Evolutionary conservation across 75 land plant genomes (phyloP).

Genomic region (Pinus taeda): DNA sequence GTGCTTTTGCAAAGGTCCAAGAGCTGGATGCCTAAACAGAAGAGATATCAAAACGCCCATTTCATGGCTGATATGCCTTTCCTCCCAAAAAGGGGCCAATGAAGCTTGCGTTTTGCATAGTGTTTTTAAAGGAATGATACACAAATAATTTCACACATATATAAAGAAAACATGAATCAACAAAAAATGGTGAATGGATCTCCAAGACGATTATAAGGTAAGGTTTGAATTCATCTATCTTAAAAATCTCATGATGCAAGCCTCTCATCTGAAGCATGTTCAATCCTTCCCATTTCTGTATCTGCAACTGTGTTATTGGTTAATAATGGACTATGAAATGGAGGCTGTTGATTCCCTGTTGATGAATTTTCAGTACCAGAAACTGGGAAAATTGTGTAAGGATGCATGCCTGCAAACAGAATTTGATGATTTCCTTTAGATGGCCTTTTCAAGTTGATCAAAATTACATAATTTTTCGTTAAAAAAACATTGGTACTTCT

Average conservation of each 20-base stretch:
- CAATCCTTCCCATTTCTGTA: background rate
- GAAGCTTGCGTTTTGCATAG: no score
- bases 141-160: no score
- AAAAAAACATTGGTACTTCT: background rate
- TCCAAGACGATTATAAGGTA: no score
- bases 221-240: no score
- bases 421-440: background rate
- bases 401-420: slow-evolving; percentile 9
- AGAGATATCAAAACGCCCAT: no score
- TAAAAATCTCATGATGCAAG: background rate
- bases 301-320: background rate
- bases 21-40: no score
- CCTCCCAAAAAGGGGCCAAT: no score
- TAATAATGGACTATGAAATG: background rate
- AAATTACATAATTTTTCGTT: background rate
- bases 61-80: no score
- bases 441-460: background rate
- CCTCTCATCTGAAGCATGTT: slow-evolving; percentile 2
- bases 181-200: no score
- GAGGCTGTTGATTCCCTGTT: background rate
- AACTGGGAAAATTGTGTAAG: background rate
- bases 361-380: background rate
- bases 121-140: no score
- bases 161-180: no score
- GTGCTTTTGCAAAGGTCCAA: no score